Base-by-base conservation (phyloP, 116 monocot species). In the Papilionanthe hybrid region DNA sequence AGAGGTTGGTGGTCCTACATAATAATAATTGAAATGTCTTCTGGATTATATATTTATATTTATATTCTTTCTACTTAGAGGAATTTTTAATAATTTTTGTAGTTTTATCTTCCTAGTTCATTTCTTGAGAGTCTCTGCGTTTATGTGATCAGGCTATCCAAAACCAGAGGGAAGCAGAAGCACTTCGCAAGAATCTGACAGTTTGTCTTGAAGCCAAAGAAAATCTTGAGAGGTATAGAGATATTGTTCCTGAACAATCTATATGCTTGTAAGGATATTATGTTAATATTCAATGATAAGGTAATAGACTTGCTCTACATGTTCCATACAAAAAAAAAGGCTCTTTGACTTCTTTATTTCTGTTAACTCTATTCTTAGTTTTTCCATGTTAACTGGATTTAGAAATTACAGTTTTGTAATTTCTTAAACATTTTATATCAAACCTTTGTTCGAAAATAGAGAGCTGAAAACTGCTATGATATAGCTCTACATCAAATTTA, bases 141-240 rank as follows among this genome's bases (percentile, higher is more conserved):
- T 43, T 43, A 30, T 73, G 22, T 44, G 73, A 77, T 17, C 80
- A 99, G 98, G 91, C 90, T 60, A 99, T 99, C 86, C 93, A 94
- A 88, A 91, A 88, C 42, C 88, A 93, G 65, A 86, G 81, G 56
- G 95, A 95, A 82, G 81, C 89, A 56, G 95, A 95, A 75, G 81
- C 86, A 50, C 86, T 95, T 75, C 88, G 93, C 23, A 99, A 88
- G 47, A 94, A 95, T 75, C 69, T 93, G 72, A 83, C 78, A 72
- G 81, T 77, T 66, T 90, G 91, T 80, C 91, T 99, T 25, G 94
- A 95, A 85, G 88, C 83, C 30, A 99, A 90, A 82, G 90, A 94
- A 81, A 91, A 91, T 50, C 79, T 94, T 66, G 88, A 95, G 80
- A 94, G 98, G 98, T 92, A 81, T 48, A 79, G 5, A 25, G 22